Evolutionary conservation across 495 filamentous ascomycete species (phyloP).

Genomic region (Aspergillus carlsbadensis): DNA sequence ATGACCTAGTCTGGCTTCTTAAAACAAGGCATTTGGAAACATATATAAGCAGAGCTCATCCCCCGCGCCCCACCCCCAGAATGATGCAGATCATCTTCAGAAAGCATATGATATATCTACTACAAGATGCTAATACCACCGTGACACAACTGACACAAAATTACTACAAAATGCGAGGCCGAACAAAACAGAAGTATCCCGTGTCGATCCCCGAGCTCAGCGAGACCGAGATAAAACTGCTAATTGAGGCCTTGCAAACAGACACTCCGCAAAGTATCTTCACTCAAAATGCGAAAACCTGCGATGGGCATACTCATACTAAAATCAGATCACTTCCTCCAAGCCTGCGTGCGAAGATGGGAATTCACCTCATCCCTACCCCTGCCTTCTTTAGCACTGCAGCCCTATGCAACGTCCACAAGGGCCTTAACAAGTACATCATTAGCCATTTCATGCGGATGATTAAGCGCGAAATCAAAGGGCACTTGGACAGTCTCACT

Average conservation of each 20-base stretch:
- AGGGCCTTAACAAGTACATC: constrained; percentile 24
- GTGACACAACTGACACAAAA: not conserved
- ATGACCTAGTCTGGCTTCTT: not conserved
- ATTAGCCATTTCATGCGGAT: constrained; percentile 22
- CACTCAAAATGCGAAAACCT: not conserved
- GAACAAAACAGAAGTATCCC: constrained; percentile 16
- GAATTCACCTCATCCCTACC: constrained; percentile 18
- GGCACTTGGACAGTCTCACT: constrained; percentile 26
- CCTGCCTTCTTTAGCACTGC: constrained; percentile 14
- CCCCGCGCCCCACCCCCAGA: not conserved
- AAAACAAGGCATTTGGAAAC: not conserved
- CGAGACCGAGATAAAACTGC: constrained; percentile 20
- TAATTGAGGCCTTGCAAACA: constrained; percentile 28
- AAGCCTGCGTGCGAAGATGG: constrained; percentile 7
- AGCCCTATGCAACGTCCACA: constrained; percentile 23
- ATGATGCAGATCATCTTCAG: not conserved
- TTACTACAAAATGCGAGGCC: not conserved
- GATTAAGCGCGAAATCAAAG: constrained; percentile 29
- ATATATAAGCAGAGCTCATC: not conserved
- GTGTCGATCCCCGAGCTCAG: constrained; percentile 20
- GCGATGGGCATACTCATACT: not conserved
- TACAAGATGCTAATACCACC: not conserved
- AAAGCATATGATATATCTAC: not conserved
- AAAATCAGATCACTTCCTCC: constrained; percentile 19
- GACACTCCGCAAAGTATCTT: constrained; percentile 9